Evolutionary conservation across 2,329 filamentous ascomycete genomes (phyloP), one percentile per base, ranked within the genome.

Genomic region (Sclerotinia nivalis): DNA sequence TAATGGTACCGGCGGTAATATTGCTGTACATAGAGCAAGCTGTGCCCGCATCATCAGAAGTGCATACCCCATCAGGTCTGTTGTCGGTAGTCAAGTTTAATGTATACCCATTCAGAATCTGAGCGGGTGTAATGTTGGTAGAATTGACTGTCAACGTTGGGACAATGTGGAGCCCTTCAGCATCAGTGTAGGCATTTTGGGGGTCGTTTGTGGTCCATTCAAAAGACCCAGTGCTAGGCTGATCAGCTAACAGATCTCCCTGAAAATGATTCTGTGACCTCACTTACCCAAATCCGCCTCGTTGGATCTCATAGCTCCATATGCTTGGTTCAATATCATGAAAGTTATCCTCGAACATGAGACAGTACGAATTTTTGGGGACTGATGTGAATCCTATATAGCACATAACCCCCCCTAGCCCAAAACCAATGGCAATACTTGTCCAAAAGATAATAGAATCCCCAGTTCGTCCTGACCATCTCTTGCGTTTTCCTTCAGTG

Each of bases 181-280:
- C 76, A 73, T 85, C 83, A 49, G 82, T 79, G 75, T 83, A 87
- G 20, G 82, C 78, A 76, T 87, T 87, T 66, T 75, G 76, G 0
- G 77, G 71, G 72, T 85, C 83, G 4, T 76, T 79, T 8, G 85
- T 87, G 0, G 85, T 86, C 84, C 84, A 85, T 78, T 86, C 85
- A 74, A 87, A 87, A 49, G 82, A 80, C 22, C 83, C 83, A n/a
- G 81, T 83, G 62, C 83, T 75, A 58, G 52, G 9, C n/a, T 20
- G 3, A 6, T 64, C 31, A 64, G 47, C 31, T 52, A 20, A 37
- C 13, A 52, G 31, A 28, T 8, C 47, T 40, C n/a, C n/a, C 22
- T 13, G 13, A 64, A 25, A 40, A 18, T 4, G 2, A 28, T 45
- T 45, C 1, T 47, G 2, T 34, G 37, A 49, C 22, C 3, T 13